Evolutionary conservation across 106 monocot genomes (phyloP).

Genomic region (Dendrobium chrysotoxum): DNA sequence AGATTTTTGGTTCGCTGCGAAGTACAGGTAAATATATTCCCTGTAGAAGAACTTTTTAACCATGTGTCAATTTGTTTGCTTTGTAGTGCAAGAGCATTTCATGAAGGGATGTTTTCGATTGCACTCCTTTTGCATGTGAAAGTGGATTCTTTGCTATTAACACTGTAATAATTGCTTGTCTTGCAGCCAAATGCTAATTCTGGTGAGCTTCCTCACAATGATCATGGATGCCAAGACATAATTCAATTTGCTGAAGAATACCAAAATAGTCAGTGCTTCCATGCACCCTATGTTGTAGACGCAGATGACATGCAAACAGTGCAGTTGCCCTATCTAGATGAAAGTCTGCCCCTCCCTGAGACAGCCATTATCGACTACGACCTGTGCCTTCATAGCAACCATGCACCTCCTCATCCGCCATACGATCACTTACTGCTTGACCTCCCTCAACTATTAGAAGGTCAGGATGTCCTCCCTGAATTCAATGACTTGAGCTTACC

Average conservation of each 20-base stretch:
- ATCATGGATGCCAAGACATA: constrained; percentile 4
- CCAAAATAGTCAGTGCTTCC: not conserved
- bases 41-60: too few relatives aligned
- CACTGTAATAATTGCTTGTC: not conserved
- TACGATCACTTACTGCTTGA: constrained; percentile 27
- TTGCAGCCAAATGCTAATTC: not conserved
- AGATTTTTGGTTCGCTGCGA: too few relatives aligned
- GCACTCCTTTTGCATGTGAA: not conserved
- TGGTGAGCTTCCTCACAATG: not conserved
- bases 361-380: not conserved
- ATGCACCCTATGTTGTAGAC: not conserved
- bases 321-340: not conserved
- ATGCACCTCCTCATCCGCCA: not conserved
- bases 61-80: too few relatives aligned
- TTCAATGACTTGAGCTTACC: constrained; percentile 10
- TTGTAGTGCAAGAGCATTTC: too few relatives aligned
- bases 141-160: not conserved
- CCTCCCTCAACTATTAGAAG: not conserved
- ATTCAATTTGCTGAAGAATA: constrained; percentile 17
- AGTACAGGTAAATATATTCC: too few relatives aligned
- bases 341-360: not conserved
- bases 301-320: not conserved
- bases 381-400: not conserved
- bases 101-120: too few relatives aligned
- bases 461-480: constrained; percentile 8